A percentile compares a stretch with the other conserved stretches of the same genome.
These are phyloP conservation scores for Vicia faba DNA, from an alignment of 306 rosid genomes.

Conservation along the genomic window DNA sequence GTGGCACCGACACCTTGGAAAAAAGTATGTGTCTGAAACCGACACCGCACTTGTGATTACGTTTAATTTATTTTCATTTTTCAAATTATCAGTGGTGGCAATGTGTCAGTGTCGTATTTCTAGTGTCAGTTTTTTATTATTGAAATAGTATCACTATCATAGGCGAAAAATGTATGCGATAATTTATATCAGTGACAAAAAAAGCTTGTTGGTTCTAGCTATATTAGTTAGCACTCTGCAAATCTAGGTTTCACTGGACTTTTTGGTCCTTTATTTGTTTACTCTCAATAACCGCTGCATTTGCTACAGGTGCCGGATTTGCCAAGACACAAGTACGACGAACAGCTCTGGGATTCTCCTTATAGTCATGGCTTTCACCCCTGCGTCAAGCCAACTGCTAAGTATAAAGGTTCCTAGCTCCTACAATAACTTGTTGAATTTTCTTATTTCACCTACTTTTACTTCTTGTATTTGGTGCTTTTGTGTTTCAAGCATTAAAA, in stretches of 20 bases:
- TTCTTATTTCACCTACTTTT: constrained; percentile 13
- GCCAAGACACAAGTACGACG: constrained; percentile 31
- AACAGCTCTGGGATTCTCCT: constrained; percentile 70
- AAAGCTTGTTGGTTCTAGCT: constrained; percentile 22
- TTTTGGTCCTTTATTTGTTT: neutral
- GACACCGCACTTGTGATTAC: too few species aligned
- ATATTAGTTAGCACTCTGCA: constrained; percentile 6
- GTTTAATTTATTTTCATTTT: too few species aligned
- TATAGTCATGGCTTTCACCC: constrained; percentile 55
- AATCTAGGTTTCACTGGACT: neutral
- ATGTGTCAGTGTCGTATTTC: too few species aligned
- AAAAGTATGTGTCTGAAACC: too few species aligned
- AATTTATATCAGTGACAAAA: neutral
- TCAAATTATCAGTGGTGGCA: too few species aligned
- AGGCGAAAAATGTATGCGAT: neutral
- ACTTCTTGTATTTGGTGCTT: constrained; percentile 1
- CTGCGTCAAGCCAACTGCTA: constrained; percentile 73
- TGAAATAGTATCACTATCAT: neutral
- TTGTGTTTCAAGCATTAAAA: constrained; percentile 2
- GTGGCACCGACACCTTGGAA: too few species aligned
- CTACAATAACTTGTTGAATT: constrained; percentile 5
- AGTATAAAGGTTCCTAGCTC: constrained; percentile 59
- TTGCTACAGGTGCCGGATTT: constrained; percentile 35
- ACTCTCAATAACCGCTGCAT: constrained; percentile 11
- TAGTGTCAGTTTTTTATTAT: neutral